These are phyloP conservation scores for Epicoccum sorghinum DNA, from an alignment of 2,329 filamentous ascomycete genomes.

Conservation along the genomic window DNA sequence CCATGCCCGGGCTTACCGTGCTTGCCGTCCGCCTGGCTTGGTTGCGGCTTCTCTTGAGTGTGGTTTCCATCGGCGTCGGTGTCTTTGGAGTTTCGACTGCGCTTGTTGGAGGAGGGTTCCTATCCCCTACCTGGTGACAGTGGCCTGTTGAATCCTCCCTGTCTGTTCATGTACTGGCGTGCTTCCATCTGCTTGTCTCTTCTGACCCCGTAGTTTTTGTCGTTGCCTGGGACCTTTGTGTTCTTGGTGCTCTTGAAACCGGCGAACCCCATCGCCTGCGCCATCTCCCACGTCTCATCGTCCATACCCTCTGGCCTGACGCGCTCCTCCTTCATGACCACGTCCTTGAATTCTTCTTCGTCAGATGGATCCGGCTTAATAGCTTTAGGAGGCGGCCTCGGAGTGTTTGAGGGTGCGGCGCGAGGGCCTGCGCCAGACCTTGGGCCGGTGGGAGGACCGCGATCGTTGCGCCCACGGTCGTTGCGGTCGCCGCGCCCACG, in stretches of 20 bases:
- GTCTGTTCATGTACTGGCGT: conserved; percentile 93
- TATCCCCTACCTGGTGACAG: conserved; percentile 56
- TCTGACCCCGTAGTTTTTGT: conserved; percentile 74
- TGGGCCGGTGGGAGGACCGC: conserved; percentile 35
- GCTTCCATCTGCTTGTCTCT: conserved; percentile 97
- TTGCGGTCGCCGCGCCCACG: conserved; percentile 21
- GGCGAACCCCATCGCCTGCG: conserved; percentile 87
- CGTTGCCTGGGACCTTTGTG: conserved; percentile 86
- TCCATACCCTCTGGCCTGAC: conserved; percentile 52
- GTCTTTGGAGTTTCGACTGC: background rate
- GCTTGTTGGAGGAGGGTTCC: background rate
- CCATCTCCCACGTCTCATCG: conserved; percentile 76
- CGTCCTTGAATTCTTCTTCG: conserved; percentile 29
- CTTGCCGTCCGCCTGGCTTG: too few species aligned
- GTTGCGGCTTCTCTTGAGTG: too few species aligned
- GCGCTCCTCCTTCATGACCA: conserved; percentile 36
- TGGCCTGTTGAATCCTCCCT: conserved; percentile 81
- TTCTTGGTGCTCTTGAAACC: conserved; percentile 86
- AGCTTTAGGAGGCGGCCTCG: background rate
- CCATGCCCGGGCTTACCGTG: too few species aligned
- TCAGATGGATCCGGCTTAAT: conserved; percentile 15
- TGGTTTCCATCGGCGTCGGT: background rate
- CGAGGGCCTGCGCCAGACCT: conserved; percentile 25
- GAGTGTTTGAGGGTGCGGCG: background rate
- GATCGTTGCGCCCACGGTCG: conserved; percentile 12